Evolutionary conservation across 805 yeast species (phyloP), one percentile per base, ranked within the genome.

Genomic region (Metschnikowia borealis): DNA sequence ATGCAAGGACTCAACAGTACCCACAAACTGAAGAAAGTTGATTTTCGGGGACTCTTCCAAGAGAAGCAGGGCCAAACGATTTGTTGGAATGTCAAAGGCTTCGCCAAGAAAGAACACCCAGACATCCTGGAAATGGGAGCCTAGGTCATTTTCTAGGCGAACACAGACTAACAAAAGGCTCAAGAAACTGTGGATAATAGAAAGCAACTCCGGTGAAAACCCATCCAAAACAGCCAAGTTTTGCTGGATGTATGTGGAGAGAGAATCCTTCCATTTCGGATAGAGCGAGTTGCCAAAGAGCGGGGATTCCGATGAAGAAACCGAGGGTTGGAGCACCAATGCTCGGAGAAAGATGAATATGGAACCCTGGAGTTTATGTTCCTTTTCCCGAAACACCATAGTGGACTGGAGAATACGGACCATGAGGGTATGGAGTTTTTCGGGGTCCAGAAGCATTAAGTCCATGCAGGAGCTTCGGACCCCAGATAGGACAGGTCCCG

Each of bases 401-500:
- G 64, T 55, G 2, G 62, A 39, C 26, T 47, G 58, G 29, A 73
- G 50, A 46, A 68, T 47, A 52, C 73, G 54, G 41, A 53, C 54
- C 47, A 72, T 54, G 26, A 75, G 56, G 4, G 46, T 43, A 11
- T 62, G 51, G 46, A 70, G 67, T 40, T 60, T 63, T 3, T 46
- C 54, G 13, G 54, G 56, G 33, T 66, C 65, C 2, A 46, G 21
- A 13, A 52, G 47, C 35, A 59, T 60, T 8, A 38, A 44, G 15
- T 51, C 50, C 44, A 63, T 38, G 35, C 56, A 50, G 8, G 40
- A 33, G 23, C 13, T 26, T 26, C 31, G 8, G 7, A 11, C 11
- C 7, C 31, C 31, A 23, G 34, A 38, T 3, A 35, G 40, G 35
- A 3, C 46, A 23, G 5, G 34, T 11, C 23, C 14, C 11, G 34